phyloP scores from a whole-genome alignment of 164 flowering plant genomes.

The Cinnamomum chago region DNA sequence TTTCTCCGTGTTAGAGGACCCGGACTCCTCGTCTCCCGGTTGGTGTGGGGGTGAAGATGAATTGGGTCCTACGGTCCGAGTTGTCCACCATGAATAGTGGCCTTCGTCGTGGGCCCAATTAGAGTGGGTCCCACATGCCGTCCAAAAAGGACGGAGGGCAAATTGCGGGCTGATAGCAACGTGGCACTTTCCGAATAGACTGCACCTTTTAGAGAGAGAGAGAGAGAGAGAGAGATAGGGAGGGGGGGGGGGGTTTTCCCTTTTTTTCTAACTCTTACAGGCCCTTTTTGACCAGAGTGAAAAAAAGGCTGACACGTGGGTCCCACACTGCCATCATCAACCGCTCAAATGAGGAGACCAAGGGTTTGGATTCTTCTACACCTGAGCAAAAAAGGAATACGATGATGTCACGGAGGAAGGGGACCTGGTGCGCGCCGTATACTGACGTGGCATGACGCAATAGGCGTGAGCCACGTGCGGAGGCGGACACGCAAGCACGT shows the following conservation, averaged over 20 bases:
- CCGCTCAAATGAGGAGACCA: background rate
- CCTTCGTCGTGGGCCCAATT: background rate
- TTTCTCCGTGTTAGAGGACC: too few relatives aligned
- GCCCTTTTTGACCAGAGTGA: background rate
- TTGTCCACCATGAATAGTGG: too few relatives aligned
- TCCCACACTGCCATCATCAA: background rate
- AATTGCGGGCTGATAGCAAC: conserved; percentile 1
- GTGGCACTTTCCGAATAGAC: conserved; percentile 9
- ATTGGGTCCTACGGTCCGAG: too few relatives aligned
- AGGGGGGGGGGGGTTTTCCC: too few relatives aligned
- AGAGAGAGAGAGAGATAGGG: background rate
- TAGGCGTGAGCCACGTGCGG: background rate
- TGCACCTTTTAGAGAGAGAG: background rate
- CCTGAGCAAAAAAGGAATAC: background rate
- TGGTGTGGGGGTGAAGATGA: too few relatives aligned
- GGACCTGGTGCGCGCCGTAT: conserved; percentile 32
- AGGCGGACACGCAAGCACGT: conserved; percentile 3
- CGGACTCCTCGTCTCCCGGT: too few relatives aligned
- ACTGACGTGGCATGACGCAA: conserved; percentile 18
- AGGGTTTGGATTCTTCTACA: conserved; percentile 10
- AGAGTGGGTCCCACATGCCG: conserved; percentile 13
- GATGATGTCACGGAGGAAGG: conserved; percentile 30
- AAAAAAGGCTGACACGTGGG: background rate
- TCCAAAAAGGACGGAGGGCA: conserved; percentile 26
- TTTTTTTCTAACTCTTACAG: background rate